phyloP scores from a whole-genome alignment of 2,329 filamentous ascomycete species.

The Phialophora verrucosa region DNA sequence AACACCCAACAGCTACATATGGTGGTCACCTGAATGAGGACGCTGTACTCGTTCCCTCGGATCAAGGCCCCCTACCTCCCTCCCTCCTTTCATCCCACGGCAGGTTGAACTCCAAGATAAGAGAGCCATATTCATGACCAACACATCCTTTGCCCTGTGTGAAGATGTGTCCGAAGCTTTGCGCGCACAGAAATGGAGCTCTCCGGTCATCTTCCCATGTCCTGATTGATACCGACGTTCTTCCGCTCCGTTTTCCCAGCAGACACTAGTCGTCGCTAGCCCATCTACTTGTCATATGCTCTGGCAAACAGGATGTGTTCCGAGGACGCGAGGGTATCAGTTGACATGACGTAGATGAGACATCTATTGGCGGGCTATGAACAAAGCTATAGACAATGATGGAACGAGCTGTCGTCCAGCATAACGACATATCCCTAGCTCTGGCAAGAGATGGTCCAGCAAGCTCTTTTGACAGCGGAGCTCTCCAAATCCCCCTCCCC shows the following conservation, averaged over 20 bases:
- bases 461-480: not conserved
- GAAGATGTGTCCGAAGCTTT: too few species aligned
- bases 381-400: conserved; percentile 1
- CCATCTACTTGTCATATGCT: not conserved
- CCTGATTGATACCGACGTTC: not conserved
- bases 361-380: not conserved
- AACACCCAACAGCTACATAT: not conserved
- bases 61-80: too few species aligned
- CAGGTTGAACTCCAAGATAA: too few species aligned
- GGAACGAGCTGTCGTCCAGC: not conserved
- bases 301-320: not conserved
- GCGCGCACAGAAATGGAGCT: too few species aligned
- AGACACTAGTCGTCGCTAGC: not conserved
- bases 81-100: too few species aligned
- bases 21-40: not conserved
- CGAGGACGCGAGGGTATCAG: not conserved
- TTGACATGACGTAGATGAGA: not conserved
- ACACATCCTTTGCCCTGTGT: too few species aligned
- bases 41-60: too few species aligned
- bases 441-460: not conserved
- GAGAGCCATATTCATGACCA: too few species aligned
- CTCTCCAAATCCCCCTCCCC: not conserved
- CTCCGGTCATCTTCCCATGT: too few species aligned
- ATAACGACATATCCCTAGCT: not conserved
- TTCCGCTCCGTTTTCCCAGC: not conserved